Conservation (phyloP, 352 stramenopile genomes). For the Phytophthora litchii region DNA sequence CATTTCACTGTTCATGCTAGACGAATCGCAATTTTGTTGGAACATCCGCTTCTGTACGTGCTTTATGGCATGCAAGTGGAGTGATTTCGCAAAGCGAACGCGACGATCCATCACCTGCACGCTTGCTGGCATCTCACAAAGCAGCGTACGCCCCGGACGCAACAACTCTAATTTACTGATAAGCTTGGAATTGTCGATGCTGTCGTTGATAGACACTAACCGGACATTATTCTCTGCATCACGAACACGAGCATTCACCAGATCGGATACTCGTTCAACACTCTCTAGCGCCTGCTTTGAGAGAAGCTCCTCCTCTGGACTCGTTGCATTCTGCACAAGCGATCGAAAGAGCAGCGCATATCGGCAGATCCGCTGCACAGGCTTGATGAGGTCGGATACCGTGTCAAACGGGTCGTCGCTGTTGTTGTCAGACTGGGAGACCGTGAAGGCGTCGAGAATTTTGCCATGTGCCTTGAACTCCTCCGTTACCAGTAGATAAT, state of each 20-base stretch:
- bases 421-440: conserved; percentile 13
- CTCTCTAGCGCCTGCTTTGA: conserved; percentile 46
- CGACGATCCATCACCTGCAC: conserved; percentile 38
- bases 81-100: conserved; percentile 13
- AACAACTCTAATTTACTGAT: conserved; percentile 47
- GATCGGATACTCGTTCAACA: conserved; percentile 53
- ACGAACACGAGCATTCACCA: conserved; percentile 71
- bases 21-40: conserved; percentile 9
- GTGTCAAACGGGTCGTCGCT: conserved; percentile 37
- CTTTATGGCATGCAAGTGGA: conserved; percentile 17
- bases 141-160: conserved; percentile 50
- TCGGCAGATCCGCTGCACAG: conserved; percentile 72
- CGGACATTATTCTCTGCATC: conserved; percentile 67
- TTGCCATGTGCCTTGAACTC: conserved; percentile 52
- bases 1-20: conserved; percentile 28
- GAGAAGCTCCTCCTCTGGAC: conserved; percentile 35
- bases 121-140: conserved; percentile 44
- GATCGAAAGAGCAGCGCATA: conserved; percentile 68
- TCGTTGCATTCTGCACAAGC: conserved; percentile 43
- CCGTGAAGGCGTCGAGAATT: conserved; percentile 36
- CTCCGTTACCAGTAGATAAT: conserved; percentile 49
- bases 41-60: conserved; percentile 1
- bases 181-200: conserved; percentile 39
- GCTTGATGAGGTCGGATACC: conserved; percentile 71
- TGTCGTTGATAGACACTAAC: conserved; percentile 48